Evolutionary conservation across 441 rosid species (phyloP), one percentile per base, ranked within the genome.

Genomic region (Adansonia gregorii): DNA sequence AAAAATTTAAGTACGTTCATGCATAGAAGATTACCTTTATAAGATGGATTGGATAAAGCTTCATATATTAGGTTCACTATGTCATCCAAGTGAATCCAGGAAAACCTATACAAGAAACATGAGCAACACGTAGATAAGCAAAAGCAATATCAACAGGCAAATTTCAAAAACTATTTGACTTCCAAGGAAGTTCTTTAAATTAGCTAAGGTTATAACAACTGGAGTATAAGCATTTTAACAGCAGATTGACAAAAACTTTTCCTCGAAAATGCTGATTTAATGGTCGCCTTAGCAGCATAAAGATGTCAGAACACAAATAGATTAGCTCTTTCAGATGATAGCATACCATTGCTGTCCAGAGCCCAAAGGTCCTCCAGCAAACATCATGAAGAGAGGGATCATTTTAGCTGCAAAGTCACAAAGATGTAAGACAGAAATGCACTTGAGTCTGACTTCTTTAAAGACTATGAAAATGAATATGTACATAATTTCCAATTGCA

Each of bases 51-150:
- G 55, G 81, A 69, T 79, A 95, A 83, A 78, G 99, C 91, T 80
- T 91, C 97, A 52, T 85, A 95, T 73, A 95, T 95, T 73, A 95
- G 80, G 83, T 83, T 93, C 75, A 95, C 98, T 59, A 95, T 68
- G 86, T 92, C 99, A 56, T 95, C 99, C 89, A 93, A 85, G 80
- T 95, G 98, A 83, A 95, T 91, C 99, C 99, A 95, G 72, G 98
- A 95, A 86, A 95, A 91, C 99, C 99, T 95, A 83, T 74, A 79
- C 67, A 65, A 15, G 46, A 67, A 84, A 43, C 67, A 64, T 17
- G 31, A 70, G 17, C 31, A 39, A 58, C 17, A n/a, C 8, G 19
- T 56, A n/a, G 9, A 63, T n/a, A 48, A 1, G 51, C 0, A 3
- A 54, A 54, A 69, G 76, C 43, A 61, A 67, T 70, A 72, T 45